phyloP scores from a whole-genome alignment of 2,329 filamentous ascomycete species.

The Phialemonium atrogriseum region DNA sequence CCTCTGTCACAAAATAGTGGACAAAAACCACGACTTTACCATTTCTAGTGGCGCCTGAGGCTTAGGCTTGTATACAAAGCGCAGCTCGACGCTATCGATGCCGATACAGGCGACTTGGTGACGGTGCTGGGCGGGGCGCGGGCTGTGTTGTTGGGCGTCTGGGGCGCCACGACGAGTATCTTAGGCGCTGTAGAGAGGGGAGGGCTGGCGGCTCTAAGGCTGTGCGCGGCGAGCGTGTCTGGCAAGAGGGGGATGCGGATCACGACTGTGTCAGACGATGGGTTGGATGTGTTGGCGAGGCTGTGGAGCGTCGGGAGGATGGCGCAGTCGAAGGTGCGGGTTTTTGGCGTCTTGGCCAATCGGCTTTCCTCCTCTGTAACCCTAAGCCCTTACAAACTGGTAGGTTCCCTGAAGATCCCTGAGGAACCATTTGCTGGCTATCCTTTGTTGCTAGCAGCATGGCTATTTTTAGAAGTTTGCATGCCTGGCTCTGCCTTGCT shows the following conservation, averaged over 20 bases:
- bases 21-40: too few species aligned
- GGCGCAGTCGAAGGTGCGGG: constrained; percentile 40
- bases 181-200: constrained; percentile 31
- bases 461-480: too few species aligned
- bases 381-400: too few species aligned
- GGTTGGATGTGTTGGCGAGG: constrained; percentile 15
- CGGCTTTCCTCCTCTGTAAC: too few species aligned
- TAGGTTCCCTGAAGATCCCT: too few species aligned
- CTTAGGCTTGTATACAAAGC: constrained; percentile 33
- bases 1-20: too few species aligned
- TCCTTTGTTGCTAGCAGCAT: too few species aligned
- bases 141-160: constrained; percentile 45
- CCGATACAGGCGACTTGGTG: constrained; percentile 52
- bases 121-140: constrained; percentile 41
- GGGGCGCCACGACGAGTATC: constrained; percentile 47
- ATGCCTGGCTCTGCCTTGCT: too few species aligned
- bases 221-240: constrained; percentile 43
- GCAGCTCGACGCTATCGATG: constrained; percentile 47
- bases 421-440: too few species aligned
- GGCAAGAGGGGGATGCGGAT: constrained; percentile 53
- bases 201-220: constrained; percentile 32
- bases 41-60: constrained; percentile 24
- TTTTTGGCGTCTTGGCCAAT: too few species aligned
- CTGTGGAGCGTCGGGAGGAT: constrained; percentile 38
- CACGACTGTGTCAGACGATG: constrained; percentile 25